Base-by-base conservation (phyloP, 208 protist species). In the Crithidia brevicula region DNA sequence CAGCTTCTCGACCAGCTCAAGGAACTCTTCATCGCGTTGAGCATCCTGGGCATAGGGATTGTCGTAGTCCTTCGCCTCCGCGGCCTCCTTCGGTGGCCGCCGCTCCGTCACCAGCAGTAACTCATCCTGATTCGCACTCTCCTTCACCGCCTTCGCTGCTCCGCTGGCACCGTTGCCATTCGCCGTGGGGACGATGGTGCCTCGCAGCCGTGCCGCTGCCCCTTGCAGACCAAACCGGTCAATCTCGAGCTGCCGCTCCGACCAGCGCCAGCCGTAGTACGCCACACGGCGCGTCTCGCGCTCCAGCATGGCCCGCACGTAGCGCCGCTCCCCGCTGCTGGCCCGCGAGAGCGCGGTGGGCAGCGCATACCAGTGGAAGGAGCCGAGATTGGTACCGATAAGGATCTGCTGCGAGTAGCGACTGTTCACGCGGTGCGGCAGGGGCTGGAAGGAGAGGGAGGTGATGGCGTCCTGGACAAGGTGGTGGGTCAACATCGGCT, bases 401-500 rank as follows among this genome's bases (percentile, higher is more conserved):
- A 86, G 79, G 22, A 97, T 64, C 50, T 95, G 88, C 72, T 98
- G 91, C n/a, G 84, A 75, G 67, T 85, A 92, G 34, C 74, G 70
- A 20, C 57, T 62, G 40, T 72, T 67, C 22, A 84, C 42, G 18
- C 76, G 69, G 49, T 61, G 45, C 4, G 88, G 85, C 20, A 89
- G 50, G 3, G 93, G 91, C 65, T 96, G 94, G 74, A 98, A 98
- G 47, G 81, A 47, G 46, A 98, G 78, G 47, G 81, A 74, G 16
- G 92, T 96, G 77, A 97, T 92, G 58, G 92, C 87, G 66, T 97
- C 87, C 75, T 97, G 92, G 28, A 94, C 83, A 27, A 98, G 76
- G 76, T 93, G 88, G 50, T 96, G 91, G 3, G 90, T 80, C 20
- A 97, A 69, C 56, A 97, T 64, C 27, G 86, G 88, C 50, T 96